Base-by-base conservation (phyloP, 2,329 filamentous ascomycete species). In the Polytolypa hystricis region DNA sequence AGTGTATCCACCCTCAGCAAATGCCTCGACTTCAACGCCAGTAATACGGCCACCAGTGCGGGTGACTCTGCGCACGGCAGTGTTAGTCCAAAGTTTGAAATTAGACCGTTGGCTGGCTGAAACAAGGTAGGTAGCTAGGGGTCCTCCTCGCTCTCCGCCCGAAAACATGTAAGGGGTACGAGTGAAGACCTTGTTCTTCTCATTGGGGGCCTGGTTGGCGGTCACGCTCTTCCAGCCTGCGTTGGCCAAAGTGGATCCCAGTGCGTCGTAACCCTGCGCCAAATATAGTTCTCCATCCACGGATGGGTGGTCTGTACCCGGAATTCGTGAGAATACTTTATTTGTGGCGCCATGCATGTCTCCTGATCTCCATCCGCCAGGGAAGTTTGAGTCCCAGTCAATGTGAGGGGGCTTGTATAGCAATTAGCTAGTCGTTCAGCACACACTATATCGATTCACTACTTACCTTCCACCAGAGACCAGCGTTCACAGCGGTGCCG, bases 321-420 rank as follows among this genome's bases (percentile, higher is more conserved):
- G 79, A 42, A 84, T 84, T n/a, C 79, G 71, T 23, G 65, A 61
- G 53, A 84, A 85, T 5, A 79, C 73, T 28, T 74, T 70, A 18
- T 70, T 58, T 4, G 77, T 73, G 1, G 80, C 73, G 16, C 61
- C 53, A 41, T 62, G 60, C 52, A 84, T 70, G 46, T 84, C 78
- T 4, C 60, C 53, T 12, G 74, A 67, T 56, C 80, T 77, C 81
- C 81, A 86, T 19, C 80, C 81, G 2, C 61, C 45, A 1, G 81
- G 81, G 62, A 82, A 86, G 54, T 81, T 80, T 53, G 72, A 68
- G 52, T 85, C 77, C 65, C 80, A 85, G 52, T 85, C 81, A 5
- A 62, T 54, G 4, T 71, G 65, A 42, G 77, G 72, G 0, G 81
- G 71, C 61, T 69, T 35, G 35, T 5, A 12, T 31, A n/a, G 30